phyloP scores from a whole-genome alignment of 1,139 yeast species.

The Geotrichum siamense region DNA sequence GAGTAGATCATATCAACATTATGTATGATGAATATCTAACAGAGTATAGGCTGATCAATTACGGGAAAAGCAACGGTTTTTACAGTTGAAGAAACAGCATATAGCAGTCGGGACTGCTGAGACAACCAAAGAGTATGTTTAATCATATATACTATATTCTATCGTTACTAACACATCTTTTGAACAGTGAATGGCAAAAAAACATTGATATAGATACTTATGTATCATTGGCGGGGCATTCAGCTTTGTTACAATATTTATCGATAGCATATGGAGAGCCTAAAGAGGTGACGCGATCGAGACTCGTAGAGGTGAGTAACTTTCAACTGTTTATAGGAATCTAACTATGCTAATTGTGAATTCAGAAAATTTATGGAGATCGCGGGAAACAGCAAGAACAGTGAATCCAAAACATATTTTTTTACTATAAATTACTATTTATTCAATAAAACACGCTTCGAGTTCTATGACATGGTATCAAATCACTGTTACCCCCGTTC shows the following conservation, averaged over 20 bases:
- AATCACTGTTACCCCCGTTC: conserved; percentile 20
- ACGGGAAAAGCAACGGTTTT: conserved; percentile 56
- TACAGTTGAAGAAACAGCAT: conserved; percentile 54
- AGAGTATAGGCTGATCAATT: conserved; percentile 62
- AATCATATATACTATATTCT: conserved; percentile 26
- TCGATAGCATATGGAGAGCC: conserved; percentile 58
- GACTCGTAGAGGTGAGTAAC: conserved; percentile 43
- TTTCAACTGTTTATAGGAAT: too few species aligned
- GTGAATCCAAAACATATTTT: background rate
- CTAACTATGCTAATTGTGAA: too few species aligned
- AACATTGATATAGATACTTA: conserved; percentile 71
- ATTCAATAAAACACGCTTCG: conserved; percentile 34
- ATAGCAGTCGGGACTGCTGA: conserved; percentile 68
- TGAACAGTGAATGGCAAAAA: conserved; percentile 43
- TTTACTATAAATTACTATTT: too few species aligned
- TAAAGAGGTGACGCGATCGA: conserved; percentile 42
- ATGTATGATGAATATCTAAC: too few species aligned
- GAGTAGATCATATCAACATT: too few species aligned
- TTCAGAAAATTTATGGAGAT: conserved; percentile 2
- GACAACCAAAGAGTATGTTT: conserved; percentile 44
- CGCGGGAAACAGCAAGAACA: background rate
- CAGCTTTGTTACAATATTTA: conserved; percentile 55
- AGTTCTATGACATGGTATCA: conserved; percentile 37
- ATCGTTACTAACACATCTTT: conserved; percentile 12
- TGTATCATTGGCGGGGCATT: conserved; percentile 64